Conservation (phyloP, 805 yeast species). For the baker's yeast (Saccharomyces cerevisiae) region DNA sequence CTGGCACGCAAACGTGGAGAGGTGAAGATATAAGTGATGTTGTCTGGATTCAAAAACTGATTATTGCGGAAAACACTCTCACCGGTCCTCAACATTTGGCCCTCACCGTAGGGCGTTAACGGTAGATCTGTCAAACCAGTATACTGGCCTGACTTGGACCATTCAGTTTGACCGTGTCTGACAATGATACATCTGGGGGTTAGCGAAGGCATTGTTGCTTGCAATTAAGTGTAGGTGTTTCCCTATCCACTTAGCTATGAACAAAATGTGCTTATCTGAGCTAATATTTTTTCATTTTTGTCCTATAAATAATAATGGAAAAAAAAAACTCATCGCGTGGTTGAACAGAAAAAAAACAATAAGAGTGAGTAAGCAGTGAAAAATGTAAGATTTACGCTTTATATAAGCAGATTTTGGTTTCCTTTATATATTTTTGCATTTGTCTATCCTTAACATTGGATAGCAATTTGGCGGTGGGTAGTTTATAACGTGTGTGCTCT, state of each 20-base stretch:
- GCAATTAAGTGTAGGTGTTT: constrained; percentile 9
- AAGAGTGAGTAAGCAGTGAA: not conserved
- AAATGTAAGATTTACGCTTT: not conserved
- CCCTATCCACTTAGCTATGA: not conserved
- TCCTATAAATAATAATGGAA: not conserved
- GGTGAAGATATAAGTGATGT: constrained; percentile 55
- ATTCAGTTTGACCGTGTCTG: constrained; percentile 88
- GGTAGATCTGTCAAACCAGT: constrained; percentile 80
- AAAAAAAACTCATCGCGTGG: not conserved
- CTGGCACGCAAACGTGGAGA: constrained; percentile 81
- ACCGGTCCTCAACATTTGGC: constrained; percentile 71
- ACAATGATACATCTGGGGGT: constrained; percentile 65
- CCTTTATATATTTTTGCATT: not conserved
- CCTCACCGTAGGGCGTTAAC: constrained; percentile 68
- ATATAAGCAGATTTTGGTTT: not conserved
- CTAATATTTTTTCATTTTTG: not conserved
- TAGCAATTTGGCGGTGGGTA: not conserved
- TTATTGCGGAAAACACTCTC: constrained; percentile 51
- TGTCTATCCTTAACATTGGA: not conserved
- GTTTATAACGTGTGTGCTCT: not conserved
- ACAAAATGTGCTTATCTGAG: not conserved
- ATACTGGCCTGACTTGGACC: constrained; percentile 92
- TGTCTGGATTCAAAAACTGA: constrained; percentile 53
- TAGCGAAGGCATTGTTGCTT: constrained; percentile 19
- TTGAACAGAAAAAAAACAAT: not conserved